Evolutionary conservation across 352 stramenopile species (phyloP).

Genomic region (Phytophthora palmivora): DNA sequence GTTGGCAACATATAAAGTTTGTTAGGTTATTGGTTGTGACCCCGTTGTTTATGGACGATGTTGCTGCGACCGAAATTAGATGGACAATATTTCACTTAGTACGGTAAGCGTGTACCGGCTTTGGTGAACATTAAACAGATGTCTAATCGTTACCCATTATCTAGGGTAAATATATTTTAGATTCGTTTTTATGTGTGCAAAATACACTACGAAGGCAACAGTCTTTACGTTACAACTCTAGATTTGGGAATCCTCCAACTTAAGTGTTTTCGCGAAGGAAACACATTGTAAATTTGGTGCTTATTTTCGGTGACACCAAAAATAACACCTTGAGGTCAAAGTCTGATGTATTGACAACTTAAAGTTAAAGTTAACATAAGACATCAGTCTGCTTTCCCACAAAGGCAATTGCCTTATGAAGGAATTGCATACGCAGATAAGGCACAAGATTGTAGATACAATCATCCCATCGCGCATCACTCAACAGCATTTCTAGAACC

Average conservation of each 20-base stretch:
- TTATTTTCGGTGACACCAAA: slow-evolving; percentile 4
- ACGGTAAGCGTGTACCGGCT: too few relatives aligned
- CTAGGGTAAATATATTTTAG: slow-evolving; percentile 8
- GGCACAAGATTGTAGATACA: slow-evolving; percentile 3
- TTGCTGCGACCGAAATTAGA: too few relatives aligned
- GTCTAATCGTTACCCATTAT: slow-evolving; percentile 5
- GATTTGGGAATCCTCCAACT: slow-evolving; percentile 11
- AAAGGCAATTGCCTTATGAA: slow-evolving; percentile 7
- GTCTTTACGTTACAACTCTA: neutral
- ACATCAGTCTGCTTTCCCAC: neutral
- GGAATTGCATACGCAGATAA: neutral
- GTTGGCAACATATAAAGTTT: too few relatives aligned
- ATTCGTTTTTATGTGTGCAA: slow-evolving; percentile 1
- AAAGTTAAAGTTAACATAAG: neutral
- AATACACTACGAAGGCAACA: neutral
- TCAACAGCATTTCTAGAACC: slow-evolving; percentile 9
- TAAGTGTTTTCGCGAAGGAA: neutral
- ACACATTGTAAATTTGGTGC: neutral
- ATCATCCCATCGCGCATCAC: neutral
- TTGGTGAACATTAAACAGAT: neutral
- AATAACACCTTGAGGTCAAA: neutral
- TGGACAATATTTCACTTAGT: too few relatives aligned
- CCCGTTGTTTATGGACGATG: too few relatives aligned
- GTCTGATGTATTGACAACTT: slow-evolving; percentile 3
- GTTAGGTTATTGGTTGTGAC: too few relatives aligned